Conservation (phyloP, 306 rosid genomes). For the Prunus salicina region DNA sequence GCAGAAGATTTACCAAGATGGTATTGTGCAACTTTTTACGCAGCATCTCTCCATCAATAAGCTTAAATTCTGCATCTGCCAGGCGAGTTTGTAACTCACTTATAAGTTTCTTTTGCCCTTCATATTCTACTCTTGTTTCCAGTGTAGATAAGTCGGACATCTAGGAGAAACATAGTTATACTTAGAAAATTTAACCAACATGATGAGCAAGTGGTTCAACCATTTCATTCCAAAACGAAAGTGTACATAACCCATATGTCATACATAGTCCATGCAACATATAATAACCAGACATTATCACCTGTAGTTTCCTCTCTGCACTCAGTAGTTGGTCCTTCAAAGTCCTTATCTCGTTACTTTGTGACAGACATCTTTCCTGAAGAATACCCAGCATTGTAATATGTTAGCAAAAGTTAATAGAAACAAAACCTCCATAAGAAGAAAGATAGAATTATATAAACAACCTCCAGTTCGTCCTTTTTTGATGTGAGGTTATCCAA, state of each 20-base stretch:
- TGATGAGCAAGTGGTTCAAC: constrained; percentile 3
- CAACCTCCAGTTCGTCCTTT: constrained; percentile 75
- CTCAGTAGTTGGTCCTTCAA: constrained; percentile 51
- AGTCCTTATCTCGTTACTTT: constrained; percentile 51
- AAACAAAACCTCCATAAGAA: background rate
- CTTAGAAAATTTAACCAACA: background rate
- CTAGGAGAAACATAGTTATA: constrained; percentile 39
- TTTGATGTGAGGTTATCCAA: constrained; percentile 50
- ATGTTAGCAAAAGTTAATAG: constrained; percentile 2
- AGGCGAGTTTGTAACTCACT: constrained; percentile 63
- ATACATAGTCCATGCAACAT: constrained; percentile 2
- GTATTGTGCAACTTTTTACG: constrained; percentile 89
- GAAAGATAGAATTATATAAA: constrained; percentile 16
- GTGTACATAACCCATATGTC: constrained; percentile 15
- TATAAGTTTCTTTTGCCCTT: constrained; percentile 66
- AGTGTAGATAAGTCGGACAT: constrained; percentile 66
- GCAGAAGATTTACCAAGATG: constrained; percentile 62
- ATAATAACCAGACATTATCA: constrained; percentile 26
- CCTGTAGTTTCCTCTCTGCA: constrained; percentile 84
- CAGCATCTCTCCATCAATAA: constrained; percentile 81
- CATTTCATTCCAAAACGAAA: background rate
- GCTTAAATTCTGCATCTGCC: constrained; percentile 74
- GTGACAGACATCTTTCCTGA: constrained; percentile 71
- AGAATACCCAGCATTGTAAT: constrained; percentile 16
- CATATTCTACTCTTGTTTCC: constrained; percentile 76